These are phyloP conservation scores for Nemania bipapillata DNA, from an alignment of 2,329 filamentous ascomycete genomes.

Conservation along the genomic window DNA sequence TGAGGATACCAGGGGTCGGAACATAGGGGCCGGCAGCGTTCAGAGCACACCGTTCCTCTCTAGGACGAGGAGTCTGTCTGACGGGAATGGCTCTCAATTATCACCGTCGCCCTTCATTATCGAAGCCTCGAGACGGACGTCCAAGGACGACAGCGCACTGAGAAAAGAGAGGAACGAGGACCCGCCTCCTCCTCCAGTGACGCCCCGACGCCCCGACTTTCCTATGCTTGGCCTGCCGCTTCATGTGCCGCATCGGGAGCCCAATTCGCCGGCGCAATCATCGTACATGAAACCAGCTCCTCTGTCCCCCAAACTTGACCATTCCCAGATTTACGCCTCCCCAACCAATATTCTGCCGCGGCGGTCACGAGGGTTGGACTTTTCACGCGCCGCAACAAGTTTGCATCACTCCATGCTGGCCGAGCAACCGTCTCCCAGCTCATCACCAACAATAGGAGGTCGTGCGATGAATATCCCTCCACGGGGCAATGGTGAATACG, in stretches of 20 bases:
- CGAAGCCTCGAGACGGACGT: constrained; percentile 64
- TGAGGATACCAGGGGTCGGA: constrained; percentile 41
- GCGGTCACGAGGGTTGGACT: constrained; percentile 89
- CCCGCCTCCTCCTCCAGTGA: constrained; percentile 66
- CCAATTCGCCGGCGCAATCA: constrained; percentile 46
- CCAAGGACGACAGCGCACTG: constrained; percentile 74
- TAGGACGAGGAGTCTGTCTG: constrained; percentile 73
- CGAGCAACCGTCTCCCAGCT: constrained; percentile 86
- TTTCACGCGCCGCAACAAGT: constrained; percentile 90
- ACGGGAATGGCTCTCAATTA: constrained; percentile 68
- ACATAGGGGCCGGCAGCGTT: constrained; percentile 35
- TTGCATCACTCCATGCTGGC: constrained; percentile 95
- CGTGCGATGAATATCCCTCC: constrained; percentile 71
- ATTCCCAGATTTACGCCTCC: constrained; percentile 84
- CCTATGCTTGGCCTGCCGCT: constrained; percentile 73
- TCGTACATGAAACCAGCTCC: constrained; percentile 69
- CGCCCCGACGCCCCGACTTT: constrained; percentile 75
- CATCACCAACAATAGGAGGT: constrained; percentile 83
- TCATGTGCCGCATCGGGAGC: constrained; percentile 71
- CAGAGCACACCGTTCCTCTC: constrained; percentile 54
- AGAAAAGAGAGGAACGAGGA: constrained; percentile 49
- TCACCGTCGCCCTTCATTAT: constrained; percentile 69
- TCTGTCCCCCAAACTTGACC: constrained; percentile 86
- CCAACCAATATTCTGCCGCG: constrained; percentile 88
- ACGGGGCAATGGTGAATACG: constrained; percentile 62